phyloP scores from a whole-genome alignment of 345 rosid genomes.

The Eucalyptus albens region DNA sequence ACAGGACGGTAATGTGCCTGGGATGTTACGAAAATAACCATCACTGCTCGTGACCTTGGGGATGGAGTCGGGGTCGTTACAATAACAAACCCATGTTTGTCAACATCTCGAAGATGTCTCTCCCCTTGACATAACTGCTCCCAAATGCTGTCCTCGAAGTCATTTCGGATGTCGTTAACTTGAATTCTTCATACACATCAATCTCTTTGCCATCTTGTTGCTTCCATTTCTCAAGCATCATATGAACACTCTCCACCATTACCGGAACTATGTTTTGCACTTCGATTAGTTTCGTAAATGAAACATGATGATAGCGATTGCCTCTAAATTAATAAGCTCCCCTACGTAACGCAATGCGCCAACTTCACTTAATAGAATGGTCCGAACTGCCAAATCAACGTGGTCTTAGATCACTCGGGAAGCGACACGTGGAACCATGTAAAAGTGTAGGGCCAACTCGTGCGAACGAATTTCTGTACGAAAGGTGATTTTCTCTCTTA shows the following conservation, averaged over 20 bases:
- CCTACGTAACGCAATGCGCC: rapidly evolving
- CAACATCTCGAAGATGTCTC: conserved; percentile 20
- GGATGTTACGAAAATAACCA: no score
- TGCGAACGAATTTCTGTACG: no score
- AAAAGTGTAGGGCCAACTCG: no score
- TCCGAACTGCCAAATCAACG: no score
- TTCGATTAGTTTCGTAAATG: not conserved
- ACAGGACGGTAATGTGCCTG: rapidly evolving
- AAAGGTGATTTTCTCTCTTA: no score
- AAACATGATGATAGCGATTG: no score
- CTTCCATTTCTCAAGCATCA: conserved; percentile 32
- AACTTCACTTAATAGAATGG: no score
- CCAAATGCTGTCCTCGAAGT: conserved; percentile 37
- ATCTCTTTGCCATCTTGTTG: conserved; percentile 17
- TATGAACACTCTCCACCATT: conserved; percentile 17
- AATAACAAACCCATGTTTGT: not conserved
- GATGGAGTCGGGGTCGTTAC: no score
- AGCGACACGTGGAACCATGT: no score
- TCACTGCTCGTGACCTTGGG: no score
- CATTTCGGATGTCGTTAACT: conserved; percentile 19
- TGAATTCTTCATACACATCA: conserved; percentile 20
- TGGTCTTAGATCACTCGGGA: no score
- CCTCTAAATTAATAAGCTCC: no score
- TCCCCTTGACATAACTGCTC: conserved; percentile 24
- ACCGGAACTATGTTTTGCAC: conserved; percentile 13